A percentile compares a stretch with the other conserved stretches of the same genome.
Evolutionary conservation across 192 early-diverging fungal genomes (phyloP).

Genomic region (Chytriomyces confervae): DNA sequence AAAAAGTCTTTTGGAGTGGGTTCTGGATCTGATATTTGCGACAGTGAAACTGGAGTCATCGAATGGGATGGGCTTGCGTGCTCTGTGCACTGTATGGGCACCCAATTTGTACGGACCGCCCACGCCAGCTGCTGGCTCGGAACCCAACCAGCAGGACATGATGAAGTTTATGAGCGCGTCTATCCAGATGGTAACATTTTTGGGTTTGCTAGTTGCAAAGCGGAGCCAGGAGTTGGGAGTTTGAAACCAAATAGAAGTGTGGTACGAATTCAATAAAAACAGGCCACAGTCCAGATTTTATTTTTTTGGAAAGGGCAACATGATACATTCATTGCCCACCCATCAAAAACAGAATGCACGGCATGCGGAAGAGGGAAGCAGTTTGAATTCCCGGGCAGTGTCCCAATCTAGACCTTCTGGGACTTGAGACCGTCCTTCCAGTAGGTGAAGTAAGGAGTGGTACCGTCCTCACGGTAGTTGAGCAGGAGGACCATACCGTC

Average conservation of each 20-base stretch:
- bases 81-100: slow-evolving; percentile 31
- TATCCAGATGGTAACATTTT: slow-evolving; percentile 26
- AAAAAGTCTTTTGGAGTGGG: slow-evolving; percentile 29
- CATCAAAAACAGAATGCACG: not conserved
- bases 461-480: slow-evolving; percentile 95
- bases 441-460: slow-evolving; percentile 89
- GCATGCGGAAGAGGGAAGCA: not conserved
- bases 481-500: slow-evolving; percentile 86
- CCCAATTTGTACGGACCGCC: slow-evolving; percentile 23
- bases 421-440: slow-evolving; percentile 85
- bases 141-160: not conserved
- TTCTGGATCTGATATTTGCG: slow-evolving; percentile 32
- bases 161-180: slow-evolving; percentile 21
- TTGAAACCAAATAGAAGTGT: not conserved
- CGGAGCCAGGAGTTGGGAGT: slow-evolving; percentile 28
- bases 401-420: slow-evolving; percentile 64
- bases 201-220: slow-evolving; percentile 31
- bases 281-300: not conserved
- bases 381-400: not conserved
- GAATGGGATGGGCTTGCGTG: slow-evolving; percentile 33
- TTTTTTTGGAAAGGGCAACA: not conserved
- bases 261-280: no score
- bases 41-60: slow-evolving; percentile 3
- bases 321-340: not conserved
- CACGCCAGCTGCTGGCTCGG: not conserved